Conservation (phyloP, 129 eudicot species). For the Silybum marianum region DNA sequence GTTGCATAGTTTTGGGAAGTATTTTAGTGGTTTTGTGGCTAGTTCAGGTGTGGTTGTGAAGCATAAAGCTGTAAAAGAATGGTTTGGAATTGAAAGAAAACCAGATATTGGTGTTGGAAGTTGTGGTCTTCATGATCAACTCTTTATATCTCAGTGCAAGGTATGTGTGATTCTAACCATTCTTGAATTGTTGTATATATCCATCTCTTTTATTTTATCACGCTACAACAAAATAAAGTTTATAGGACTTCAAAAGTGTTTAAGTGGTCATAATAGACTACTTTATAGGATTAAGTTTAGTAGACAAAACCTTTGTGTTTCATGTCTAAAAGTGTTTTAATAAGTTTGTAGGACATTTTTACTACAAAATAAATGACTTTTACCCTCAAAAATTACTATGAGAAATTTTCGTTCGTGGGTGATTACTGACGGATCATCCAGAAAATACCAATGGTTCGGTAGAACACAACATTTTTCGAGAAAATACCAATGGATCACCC, state of each 20-base stretch:
- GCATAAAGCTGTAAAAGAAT: constrained; percentile 66
- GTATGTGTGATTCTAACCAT: constrained; percentile 35
- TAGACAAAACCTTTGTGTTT: no score
- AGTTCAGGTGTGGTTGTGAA: constrained; percentile 62
- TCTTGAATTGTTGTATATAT: constrained; percentile 5
- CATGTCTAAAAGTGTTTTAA: not conserved
- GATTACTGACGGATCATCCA: no score
- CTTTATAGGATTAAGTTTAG: not conserved
- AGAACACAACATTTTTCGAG: no score
- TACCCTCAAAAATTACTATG: no score
- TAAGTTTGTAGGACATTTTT: not conserved
- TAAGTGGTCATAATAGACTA: no score
- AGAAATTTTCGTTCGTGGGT: no score
- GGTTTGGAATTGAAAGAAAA: constrained; percentile 49
- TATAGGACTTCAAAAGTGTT: no score
- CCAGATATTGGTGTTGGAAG: constrained; percentile 84
- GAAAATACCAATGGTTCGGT: no score
- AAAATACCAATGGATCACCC: no score
- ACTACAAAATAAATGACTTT: no score
- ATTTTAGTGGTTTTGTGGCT: constrained; percentile 60
- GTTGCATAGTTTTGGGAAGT: constrained; percentile 53
- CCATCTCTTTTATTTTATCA: not conserved
- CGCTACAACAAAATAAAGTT: no score
- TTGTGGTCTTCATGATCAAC: constrained; percentile 55
- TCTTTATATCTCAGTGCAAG: constrained; percentile 79